Evolutionary conservation across 495 filamentous ascomycete genomes (phyloP).

Genomic region (Thermothielavioides terrestris): DNA sequence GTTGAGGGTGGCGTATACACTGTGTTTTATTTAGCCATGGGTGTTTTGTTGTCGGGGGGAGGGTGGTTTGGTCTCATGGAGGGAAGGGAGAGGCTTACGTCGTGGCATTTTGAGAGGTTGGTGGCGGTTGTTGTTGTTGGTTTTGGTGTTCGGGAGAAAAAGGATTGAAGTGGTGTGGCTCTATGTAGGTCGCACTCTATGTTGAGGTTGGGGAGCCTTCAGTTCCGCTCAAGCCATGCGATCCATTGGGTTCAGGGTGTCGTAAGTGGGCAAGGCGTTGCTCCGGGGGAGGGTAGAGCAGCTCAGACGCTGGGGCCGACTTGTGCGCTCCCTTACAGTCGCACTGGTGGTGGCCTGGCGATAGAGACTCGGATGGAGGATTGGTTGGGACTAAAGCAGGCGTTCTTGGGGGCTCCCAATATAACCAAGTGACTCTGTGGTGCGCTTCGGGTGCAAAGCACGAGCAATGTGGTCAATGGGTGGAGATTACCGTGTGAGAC

Average conservation of each 20-base stretch:
- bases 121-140: too few relatives aligned
- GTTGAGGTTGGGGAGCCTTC: too few relatives aligned
- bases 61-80: background rate
- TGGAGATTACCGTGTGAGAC: too few relatives aligned
- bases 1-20: background rate
- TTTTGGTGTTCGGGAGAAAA: background rate
- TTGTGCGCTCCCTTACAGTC: background rate
- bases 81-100: background rate
- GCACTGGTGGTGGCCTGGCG: background rate
- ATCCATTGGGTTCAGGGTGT: background rate
- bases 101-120: conserved; percentile 1
- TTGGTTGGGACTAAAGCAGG: background rate
- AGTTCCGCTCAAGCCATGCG: too few relatives aligned
- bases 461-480: background rate
- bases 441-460: too few relatives aligned
- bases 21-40: background rate
- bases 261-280: too few relatives aligned
- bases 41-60: background rate
- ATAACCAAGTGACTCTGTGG: too few relatives aligned
- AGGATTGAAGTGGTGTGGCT: background rate
- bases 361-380: too few relatives aligned
- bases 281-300: too few relatives aligned
- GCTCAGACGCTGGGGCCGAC: too few relatives aligned
- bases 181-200: too few relatives aligned
- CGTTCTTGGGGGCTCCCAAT: background rate